Base-by-base conservation (phyloP, 2,329 filamentous ascomycete genomes). In the Polychaeton citri region DNA sequence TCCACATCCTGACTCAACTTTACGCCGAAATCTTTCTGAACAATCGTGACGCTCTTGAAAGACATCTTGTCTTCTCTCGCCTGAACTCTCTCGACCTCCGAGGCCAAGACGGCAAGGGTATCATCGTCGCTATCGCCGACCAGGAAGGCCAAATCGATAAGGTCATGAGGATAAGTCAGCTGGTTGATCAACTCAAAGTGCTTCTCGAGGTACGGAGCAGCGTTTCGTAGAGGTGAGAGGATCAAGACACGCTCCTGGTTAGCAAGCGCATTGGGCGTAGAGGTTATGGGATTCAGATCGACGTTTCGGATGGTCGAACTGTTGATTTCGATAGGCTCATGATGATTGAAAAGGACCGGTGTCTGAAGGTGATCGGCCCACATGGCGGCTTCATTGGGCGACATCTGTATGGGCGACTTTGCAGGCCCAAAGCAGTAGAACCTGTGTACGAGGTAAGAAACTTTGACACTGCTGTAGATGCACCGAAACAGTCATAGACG, bases 361-460 rank as follows among this genome's bases (percentile, higher is more conserved):
- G 90, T 96, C 50, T 87, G 79, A 43, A 90, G 68, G 55, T 94
- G 87, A 39, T 76, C 77, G 47, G 82, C 80, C 90, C 90, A 98
- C 45, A 84, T 73, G 43, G 79, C 79, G 59, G 88, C 80, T 57
- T 98, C 90, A 57, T 95, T 95, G 38, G 80, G 66, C 30, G 81
- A 76, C 85, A 98, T 94, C 45, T 90, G 77, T 77, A 93, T 92
- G 36, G 90, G 90, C n/a, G 90, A 76, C 66, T 92, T 95, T 17
- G 81, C 76, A 10, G 90, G 88, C 9, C 90, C 90, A 73, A 86
- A 96, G 68, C 90, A 98, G 64, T 94, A 93, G 63, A 93, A 95
- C 63, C 88, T 96, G 54, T 43, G 43, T 24, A 39, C 26, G 35
- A 28, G 7, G 13, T 26, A 13, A 8, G 8, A 26, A 13, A 8